Evolutionary conservation across 495 filamentous ascomycete species (phyloP).

Genomic region (Aspergillus taichungensis): DNA sequence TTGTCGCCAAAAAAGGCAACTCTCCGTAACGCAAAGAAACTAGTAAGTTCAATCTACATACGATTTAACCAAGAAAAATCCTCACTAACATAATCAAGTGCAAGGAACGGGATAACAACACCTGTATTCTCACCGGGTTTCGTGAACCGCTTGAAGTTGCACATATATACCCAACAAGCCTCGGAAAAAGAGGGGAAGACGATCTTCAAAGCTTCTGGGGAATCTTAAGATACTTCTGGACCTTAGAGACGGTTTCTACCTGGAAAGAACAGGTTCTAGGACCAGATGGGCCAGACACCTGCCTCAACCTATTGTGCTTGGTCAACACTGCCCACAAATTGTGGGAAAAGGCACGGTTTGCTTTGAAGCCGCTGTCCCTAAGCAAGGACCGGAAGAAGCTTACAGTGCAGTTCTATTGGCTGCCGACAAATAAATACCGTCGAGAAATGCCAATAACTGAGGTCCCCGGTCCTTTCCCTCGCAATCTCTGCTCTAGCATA

Average conservation of each 20-base stretch:
- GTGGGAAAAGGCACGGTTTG: constrained; percentile 1
- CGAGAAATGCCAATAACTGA: background rate
- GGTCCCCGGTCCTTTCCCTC: background rate
- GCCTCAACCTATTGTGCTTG: background rate
- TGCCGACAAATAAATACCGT: background rate
- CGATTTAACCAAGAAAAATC: background rate
- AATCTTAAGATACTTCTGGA: background rate
- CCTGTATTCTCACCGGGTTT: background rate
- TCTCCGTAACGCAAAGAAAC: background rate
- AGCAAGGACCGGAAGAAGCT: background rate
- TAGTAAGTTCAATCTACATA: background rate
- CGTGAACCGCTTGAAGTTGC: background rate
- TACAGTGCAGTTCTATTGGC: background rate
- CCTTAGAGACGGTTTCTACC: background rate
- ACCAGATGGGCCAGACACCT: background rate
- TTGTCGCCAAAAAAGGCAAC: background rate
- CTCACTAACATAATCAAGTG: background rate
- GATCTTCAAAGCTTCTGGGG: background rate
- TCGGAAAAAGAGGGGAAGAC: background rate
- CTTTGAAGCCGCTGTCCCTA: background rate
- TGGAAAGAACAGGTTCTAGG: constrained; percentile 1
- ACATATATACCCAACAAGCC: background rate
- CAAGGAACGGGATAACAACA: background rate
- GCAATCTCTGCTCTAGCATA: no score
- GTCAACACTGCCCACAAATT: background rate